Base-by-base conservation (phyloP, 163 green algal species). In the Prototheca wickerhamii region DNA sequence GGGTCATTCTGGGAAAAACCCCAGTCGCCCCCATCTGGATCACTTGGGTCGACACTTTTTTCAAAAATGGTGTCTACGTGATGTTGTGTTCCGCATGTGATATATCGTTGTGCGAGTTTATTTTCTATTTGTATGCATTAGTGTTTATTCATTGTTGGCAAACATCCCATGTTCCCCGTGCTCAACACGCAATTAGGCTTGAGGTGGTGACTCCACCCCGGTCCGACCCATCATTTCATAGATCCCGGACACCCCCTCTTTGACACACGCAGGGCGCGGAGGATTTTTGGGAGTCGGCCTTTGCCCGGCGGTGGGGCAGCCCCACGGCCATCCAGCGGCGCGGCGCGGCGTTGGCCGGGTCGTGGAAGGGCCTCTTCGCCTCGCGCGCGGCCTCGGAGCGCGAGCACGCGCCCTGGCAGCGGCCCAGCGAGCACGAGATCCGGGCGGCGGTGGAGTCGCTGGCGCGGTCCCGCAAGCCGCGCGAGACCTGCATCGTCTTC, bases 401-500 rank as follows among this genome's bases (percentile, higher is more conserved):
- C 4, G 60, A 67, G 33, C 46, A 44, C 2, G 51, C 46, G 12
- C 71, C 71, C n/a, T 77, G 71, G 71, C 53, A 64, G 26, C 61
- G 43, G 40, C 71, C 71, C 53, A 64, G 40, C 1, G 1, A 26
- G 21, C 71, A 56, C 20, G 71, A 77, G 28, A 29, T 77, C 15
- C 4, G 58, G 20, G 20, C 20, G 42, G 21, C 30, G 4, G 3
- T 55, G 3, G 60, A 65, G 12, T 29, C 30, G 30, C 30, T 50
- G 0, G 46, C 35, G 32, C 12, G 8, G 6, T 44, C 15, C 29
- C 29, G 23, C n/a, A 63, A 61, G 15, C 42, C 29, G 30, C 6
- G 28, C 3, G 52, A 66, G 34, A 18, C 60, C n/a, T 73, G 65
- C 55, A 10, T 73, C 21, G 60, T 77, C 18, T 77, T 77, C 34